phyloP scores from a whole-genome alignment of 148 eudicot genomes.

The Nyssa sinensis region DNA sequence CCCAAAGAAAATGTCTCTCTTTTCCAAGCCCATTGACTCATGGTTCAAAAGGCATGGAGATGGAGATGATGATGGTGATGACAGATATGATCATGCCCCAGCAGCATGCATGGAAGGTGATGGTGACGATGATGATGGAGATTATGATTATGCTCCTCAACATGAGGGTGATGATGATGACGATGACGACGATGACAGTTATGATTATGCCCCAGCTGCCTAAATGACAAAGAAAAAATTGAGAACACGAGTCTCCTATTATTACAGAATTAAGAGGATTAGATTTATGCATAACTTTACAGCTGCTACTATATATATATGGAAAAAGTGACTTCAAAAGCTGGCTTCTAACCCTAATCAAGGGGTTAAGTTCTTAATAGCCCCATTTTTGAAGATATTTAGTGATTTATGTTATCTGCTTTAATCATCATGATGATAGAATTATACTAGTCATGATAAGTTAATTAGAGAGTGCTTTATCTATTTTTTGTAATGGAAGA shows the following conservation, averaged over 20 bases:
- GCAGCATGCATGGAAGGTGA: slow-evolving; percentile 13
- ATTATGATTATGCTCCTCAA: too few relatives aligned
- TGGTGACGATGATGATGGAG: slow-evolving; percentile 20
- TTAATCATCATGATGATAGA: slow-evolving; percentile 1
- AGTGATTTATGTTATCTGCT: not conserved
- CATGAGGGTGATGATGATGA: too few relatives aligned
- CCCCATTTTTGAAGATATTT: not conserved
- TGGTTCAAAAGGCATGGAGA: slow-evolving; percentile 2
- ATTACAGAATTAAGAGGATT: too few relatives aligned
- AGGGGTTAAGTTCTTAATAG: too few relatives aligned
- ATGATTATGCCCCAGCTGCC: slow-evolving; percentile 29
- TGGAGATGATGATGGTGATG: not conserved
- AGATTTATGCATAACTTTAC: too few relatives aligned
- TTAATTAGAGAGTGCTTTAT: not conserved
- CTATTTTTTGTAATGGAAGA: not conserved
- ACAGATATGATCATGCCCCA: not conserved
- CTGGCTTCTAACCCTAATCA: too few relatives aligned
- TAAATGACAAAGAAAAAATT: too few relatives aligned
- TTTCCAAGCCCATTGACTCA: slow-evolving; percentile 5
- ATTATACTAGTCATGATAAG: not conserved
- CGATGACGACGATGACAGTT: slow-evolving; percentile 20
- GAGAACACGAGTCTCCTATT: too few relatives aligned
- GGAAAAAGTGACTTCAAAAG: not conserved
- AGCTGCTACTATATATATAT: not conserved
- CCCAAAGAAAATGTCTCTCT: slow-evolving; percentile 2